These are phyloP conservation scores for Penicillium sp. DNA, from an alignment of 2,329 filamentous ascomycete genomes.

Conservation along the genomic window DNA sequence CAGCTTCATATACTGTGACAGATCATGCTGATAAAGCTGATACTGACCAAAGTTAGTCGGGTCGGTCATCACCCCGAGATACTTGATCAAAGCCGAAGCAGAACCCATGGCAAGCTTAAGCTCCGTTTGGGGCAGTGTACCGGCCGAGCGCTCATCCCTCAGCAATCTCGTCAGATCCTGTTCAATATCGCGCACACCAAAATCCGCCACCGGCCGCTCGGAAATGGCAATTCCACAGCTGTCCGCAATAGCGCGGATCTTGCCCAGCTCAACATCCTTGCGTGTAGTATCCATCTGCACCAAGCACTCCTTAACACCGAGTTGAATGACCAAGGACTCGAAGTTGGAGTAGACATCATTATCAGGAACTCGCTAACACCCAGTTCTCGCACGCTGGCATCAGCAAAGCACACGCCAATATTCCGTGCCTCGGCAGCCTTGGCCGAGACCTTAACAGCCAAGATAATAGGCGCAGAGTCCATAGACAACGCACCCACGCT, in stretches of 20 bases:
- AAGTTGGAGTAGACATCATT: constrained; percentile 98
- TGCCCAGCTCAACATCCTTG: constrained; percentile 82
- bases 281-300: constrained; percentile 71
- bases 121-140: constrained; percentile 79
- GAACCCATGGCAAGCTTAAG: constrained; percentile 95
- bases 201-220: constrained; percentile 70
- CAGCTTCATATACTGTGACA: constrained; percentile 97
- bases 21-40: constrained; percentile 91
- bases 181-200: constrained; percentile 86
- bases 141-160: constrained; percentile 75
- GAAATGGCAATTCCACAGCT: constrained; percentile 87
- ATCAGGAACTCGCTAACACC: constrained; percentile 97
- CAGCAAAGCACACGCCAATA: constrained; percentile 94
- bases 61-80: constrained; percentile 84
- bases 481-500: constrained; percentile 54
- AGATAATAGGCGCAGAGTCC: constrained; percentile 86
- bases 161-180: constrained; percentile 84
- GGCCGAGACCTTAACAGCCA: constrained; percentile 89
- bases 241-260: constrained; percentile 82
- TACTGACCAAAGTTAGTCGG: constrained; percentile 95
- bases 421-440: constrained; percentile 77
- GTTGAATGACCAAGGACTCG: constrained; percentile 89
- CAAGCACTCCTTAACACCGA: constrained; percentile 90
- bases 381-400: constrained; percentile 90
- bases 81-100: constrained; percentile 88